Base-by-base conservation (phyloP, 345 rosid genomes). In the Hypericum androsaemum region DNA sequence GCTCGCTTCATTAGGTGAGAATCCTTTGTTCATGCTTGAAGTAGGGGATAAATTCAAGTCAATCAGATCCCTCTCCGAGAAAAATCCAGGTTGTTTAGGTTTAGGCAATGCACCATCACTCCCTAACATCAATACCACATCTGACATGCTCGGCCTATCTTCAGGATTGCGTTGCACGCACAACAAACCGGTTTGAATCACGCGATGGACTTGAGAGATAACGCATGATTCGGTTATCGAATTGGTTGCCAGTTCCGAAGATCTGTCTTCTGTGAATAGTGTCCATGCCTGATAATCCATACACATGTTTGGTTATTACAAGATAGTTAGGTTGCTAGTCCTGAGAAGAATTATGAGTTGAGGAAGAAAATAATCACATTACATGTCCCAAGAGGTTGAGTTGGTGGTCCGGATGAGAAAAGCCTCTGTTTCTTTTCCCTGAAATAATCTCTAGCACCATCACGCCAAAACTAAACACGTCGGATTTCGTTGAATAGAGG, bases 21-120 rank as follows among this genome's bases (percentile, higher is more conserved):
- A 22, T 22, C 32, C 32, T 4, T 22, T 22, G 32, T 22, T 1
- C 32, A 1, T 1, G 32, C 4, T 22, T 22, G 32, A 22, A 1
- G 32, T 12, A 46, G 8, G 5, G 1, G 9, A 13, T 8, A 7
- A 57, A 9, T 57, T 6, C 5, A n/a, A 12, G 6, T 57, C 37
- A 1, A 7, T 6, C 6, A 55, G 36, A 12, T 56, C 53, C n/a
- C 57, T 63, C 51, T 51, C 57, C 5, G 57, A 22, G 55, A 56
- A 63, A 32, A 63, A 63, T 3, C 67, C 61, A 6, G 61, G 67
- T 46, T 50, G 39, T 32, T 57, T 57, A 44, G 62, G 58, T 9
- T 57, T 17, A 15, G 52, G 52, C 51, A 63, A 38, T 8, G 45
- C 12, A 15, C 38, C 28, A 14, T 63, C 62, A 44, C 57, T 51